Base-by-base conservation (phyloP, 1,284 basidiomycete genomes). In the Apiotrichum sp. region DNA sequence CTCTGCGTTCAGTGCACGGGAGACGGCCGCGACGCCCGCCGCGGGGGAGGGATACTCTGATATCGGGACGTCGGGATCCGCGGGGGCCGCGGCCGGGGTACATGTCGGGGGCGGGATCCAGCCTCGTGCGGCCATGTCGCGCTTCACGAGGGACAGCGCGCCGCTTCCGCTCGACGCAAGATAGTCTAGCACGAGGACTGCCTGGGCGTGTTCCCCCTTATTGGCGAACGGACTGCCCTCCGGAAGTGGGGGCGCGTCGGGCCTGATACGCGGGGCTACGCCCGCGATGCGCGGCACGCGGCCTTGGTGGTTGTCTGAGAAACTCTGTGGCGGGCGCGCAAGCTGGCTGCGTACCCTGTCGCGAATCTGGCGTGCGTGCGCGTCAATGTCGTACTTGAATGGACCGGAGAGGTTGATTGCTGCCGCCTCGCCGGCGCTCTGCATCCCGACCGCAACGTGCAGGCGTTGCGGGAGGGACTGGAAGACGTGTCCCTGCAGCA, bases 331-430 rank as follows among this genome's bases (percentile, higher is more conserved):
- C 50, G 42, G 40, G 13, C 46, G 45, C 4, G 14, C 33, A 13
- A 54, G 43, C 31, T 36, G 32, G 6, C n/a, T 33, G 14, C 14
- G 68, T 61, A 35, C 64, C 11, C 34, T 33, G 34, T 49, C 63
- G 35, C 65, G 65, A 32, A 68, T 65, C 44, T 67, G 60, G 34
- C 57, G 50, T 29, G 87, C 86, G 67, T 91, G 83, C 52, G 84
- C 82, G 55, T 89, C 86, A 68, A 97, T 93, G 71, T 93, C 90
- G 71, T 84, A 96, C 65, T 79, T 81, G 82, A 95, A 97, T 1
- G 85, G 81, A 14, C 85, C 83, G 58, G 47, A 88, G 71, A 96
- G 93, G 76, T 96, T 95, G 67, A 86, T 85, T 1, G 59, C 61
- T 6, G 69, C 31, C 2, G 58, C 63, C 63, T 72, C 72, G 46